These are phyloP conservation scores for Aureobasidium pullulans DNA, from an alignment of 2,329 filamentous ascomycete genomes.

Conservation along the genomic window DNA sequence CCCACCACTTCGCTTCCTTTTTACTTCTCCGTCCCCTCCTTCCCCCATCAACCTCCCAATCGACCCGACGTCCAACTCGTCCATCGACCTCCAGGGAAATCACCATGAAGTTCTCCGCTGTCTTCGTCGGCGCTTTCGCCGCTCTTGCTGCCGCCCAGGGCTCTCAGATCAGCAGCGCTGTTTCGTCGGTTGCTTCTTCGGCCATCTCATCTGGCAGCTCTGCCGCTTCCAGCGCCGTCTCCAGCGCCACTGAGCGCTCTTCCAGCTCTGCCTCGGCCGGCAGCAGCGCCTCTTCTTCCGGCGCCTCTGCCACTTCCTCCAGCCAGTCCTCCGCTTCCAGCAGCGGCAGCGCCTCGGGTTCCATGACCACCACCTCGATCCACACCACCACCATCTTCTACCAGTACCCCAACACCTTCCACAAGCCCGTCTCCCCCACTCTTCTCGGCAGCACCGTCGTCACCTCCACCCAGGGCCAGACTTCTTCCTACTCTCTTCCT, in stretches of 20 bases:
- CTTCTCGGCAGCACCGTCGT: slow-evolving; percentile 8
- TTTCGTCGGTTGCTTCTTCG: not conserved
- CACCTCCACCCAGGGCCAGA: not conserved
- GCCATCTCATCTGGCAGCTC: not conserved
- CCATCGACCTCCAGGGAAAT: not conserved
- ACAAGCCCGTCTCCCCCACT: slow-evolving; percentile 13
- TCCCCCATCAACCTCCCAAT: not conserved
- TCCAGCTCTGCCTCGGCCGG: slow-evolving; percentile 2
- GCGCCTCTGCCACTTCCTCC: not conserved
- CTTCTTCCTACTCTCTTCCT: slow-evolving; percentile 8
- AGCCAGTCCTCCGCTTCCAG: not conserved
- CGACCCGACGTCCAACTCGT: slow-evolving; percentile 14
- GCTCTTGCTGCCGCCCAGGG: slow-evolving; percentile 10
- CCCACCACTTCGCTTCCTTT: not conserved
- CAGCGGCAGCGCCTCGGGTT: not conserved
- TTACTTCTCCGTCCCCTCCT: slow-evolving; percentile 1
- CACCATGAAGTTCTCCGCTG: slow-evolving; percentile 7
- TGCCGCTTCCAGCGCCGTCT: slow-evolving; percentile 2
- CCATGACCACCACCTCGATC: not conserved
- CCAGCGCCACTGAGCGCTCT: not conserved
- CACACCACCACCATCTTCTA: slow-evolving; percentile 9
- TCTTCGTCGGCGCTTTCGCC: slow-evolving; percentile 11
- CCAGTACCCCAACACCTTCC: slow-evolving; percentile 14
- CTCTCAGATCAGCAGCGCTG: slow-evolving; percentile 4
- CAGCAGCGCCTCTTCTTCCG: not conserved